Percentiles rank a stretch among this genome's conserved stretches.
These are phyloP conservation scores for Pythium brachiatum DNA, from an alignment of 352 stramenopile genomes.

Conservation along the genomic window DNA sequence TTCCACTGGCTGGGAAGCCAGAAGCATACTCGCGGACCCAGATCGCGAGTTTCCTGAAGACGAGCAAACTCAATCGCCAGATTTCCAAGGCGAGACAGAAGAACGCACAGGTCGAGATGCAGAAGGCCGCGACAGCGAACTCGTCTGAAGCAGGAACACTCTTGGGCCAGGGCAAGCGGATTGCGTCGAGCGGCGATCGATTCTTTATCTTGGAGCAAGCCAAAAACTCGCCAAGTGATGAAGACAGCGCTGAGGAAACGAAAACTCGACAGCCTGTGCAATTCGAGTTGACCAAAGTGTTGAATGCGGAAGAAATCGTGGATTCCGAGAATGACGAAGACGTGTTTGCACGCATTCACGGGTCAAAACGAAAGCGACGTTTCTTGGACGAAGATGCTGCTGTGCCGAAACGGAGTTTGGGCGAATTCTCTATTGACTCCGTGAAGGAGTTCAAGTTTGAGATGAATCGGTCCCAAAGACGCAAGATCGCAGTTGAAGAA, in stretches of 20 bases:
- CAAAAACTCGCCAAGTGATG: constrained; percentile 12
- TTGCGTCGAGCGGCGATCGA: constrained; percentile 72
- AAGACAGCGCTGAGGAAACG: constrained; percentile 7
- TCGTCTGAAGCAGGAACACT: constrained; percentile 10
- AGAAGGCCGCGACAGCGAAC: constrained; percentile 26
- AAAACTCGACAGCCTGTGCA: neutral
- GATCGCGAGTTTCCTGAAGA: constrained; percentile 94
- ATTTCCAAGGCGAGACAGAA: constrained; percentile 59
- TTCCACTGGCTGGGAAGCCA: constrained; percentile 93
- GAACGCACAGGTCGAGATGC: constrained; percentile 54
- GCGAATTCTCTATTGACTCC: constrained; percentile 32
- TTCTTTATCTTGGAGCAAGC: constrained; percentile 75
- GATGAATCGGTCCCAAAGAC: constrained; percentile 26
- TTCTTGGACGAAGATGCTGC: constrained; percentile 18
- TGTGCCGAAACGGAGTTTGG: constrained; percentile 25
- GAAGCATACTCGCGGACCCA: constrained; percentile 95
- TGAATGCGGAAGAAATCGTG: neutral
- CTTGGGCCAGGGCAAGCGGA: constrained; percentile 52
- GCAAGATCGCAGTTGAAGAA: constrained; percentile 32
- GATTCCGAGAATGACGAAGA: constrained; percentile 21
- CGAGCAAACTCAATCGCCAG: constrained; percentile 86
- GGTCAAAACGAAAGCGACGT: constrained; percentile 19
- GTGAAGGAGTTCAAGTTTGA: constrained; percentile 31
- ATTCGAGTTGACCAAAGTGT: constrained; percentile 6
- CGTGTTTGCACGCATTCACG: constrained; percentile 26